Conservation (phyloP, 805 yeast genomes). For the Lachancea sp. region DNA sequence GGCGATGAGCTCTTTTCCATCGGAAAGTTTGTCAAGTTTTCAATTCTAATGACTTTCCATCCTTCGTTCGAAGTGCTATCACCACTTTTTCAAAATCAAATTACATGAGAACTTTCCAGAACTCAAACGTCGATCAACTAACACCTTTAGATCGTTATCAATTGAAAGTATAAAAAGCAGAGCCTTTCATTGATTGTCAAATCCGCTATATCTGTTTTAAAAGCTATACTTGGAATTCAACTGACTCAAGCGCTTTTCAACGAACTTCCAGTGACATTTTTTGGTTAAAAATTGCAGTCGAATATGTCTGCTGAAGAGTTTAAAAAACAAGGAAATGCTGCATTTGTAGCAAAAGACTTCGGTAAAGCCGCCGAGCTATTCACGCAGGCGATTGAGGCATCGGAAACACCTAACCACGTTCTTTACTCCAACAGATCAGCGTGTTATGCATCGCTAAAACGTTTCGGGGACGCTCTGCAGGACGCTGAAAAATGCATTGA, state of each 20-base stretch:
- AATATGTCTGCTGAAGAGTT: constrained; percentile 61
- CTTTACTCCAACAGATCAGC: constrained; percentile 93
- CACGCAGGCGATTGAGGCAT: constrained; percentile 79
- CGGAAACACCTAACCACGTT: constrained; percentile 83
- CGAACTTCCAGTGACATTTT: no score
- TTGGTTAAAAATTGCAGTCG: not conserved
- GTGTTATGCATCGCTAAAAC: constrained; percentile 69
- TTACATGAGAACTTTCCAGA: constrained; percentile 5
- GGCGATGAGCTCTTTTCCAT: constrained; percentile 9
- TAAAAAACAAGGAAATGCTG: constrained; percentile 91
- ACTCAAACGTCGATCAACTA: not conserved
- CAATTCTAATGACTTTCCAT: not conserved
- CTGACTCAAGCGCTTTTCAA: no score
- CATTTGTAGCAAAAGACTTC: constrained; percentile 83
- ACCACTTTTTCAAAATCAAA: not conserved
- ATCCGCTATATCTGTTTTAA: no score
- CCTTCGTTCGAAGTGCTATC: not conserved
- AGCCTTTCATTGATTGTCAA: no score
- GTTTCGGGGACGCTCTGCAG: constrained; percentile 65
- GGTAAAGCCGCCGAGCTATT: constrained; percentile 72
- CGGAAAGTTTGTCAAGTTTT: constrained; percentile 18
- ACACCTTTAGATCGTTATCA: no score
- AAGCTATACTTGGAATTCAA: no score
- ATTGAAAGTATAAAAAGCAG: not conserved
- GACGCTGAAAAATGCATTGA: constrained; percentile 83